These are phyloP conservation scores for Ceratocystis eucalypticola DNA, from an alignment of 2,329 filamentous ascomycete genomes.

Conservation along the genomic window DNA sequence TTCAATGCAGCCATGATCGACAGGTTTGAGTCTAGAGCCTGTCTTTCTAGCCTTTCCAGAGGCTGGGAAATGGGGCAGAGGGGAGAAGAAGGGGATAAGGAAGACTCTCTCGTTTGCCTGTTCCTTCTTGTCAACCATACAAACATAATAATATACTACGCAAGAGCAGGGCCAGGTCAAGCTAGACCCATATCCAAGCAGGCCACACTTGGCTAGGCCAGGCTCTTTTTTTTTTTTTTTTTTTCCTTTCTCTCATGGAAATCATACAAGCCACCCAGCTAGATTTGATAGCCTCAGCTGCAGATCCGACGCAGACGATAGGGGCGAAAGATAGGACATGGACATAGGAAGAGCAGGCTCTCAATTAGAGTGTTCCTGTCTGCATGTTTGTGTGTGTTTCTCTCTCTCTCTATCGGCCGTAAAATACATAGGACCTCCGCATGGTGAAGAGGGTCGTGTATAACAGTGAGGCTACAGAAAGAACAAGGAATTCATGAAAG, in stretches of 20 bases:
- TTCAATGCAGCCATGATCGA: not conserved
- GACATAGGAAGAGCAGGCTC: not conserved
- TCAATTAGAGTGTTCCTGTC: no score
- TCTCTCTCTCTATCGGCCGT: no score
- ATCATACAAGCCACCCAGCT: not conserved
- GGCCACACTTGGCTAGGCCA: not conserved
- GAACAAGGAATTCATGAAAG: not conserved
- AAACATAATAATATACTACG: not conserved
- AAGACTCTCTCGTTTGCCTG: no score
- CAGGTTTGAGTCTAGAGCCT: not conserved
- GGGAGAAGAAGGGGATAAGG: not conserved
- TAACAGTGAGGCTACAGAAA: no score
- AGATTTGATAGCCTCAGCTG: not conserved
- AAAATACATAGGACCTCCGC: no score
- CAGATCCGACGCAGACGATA: conserved; percentile 1
- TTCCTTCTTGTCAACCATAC: not conserved
- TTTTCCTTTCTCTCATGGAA: not conserved
- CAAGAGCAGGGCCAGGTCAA: not conserved
- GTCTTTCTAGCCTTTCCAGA: not conserved
- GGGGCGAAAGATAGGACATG: not conserved
- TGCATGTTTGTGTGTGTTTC: no score
- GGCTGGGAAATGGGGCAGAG: not conserved
- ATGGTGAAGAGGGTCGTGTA: no score
- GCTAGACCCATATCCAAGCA: not conserved
- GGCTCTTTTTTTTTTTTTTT: no score